Base-by-base conservation (phyloP, 495 filamentous ascomycete species). In the Astrothelium subdiscretum region DNA sequence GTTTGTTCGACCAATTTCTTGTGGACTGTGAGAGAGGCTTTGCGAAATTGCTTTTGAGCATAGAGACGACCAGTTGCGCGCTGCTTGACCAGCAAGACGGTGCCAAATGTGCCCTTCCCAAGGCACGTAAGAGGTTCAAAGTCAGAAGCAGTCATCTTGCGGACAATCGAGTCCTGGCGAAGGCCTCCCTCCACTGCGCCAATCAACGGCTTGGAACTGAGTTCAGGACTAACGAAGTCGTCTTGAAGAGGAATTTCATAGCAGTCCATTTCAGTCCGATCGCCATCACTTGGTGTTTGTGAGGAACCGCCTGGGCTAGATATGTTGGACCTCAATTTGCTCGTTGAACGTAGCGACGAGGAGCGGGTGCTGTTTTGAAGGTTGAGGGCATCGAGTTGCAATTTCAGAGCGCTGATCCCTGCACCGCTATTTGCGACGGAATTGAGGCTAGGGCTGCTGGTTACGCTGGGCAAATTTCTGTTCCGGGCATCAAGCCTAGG, bases 41-140 rank as follows among this genome's bases (percentile, higher is more conserved):
- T 98, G 70, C 91, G 89, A 76, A 98, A 92, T 77, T 97, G 95
- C 77, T 98, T 98, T 78, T 98, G 94, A 1, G 94, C 95, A 70
- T 88, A 98, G 2, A 98, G 83, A 48, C 90, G 88, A 20, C 92
- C 92, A 0, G 92, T 97, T 22, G 84, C 71, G 40, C 80, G 82
- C 71, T 98, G 91, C 70, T 90, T 92, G 64, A 98, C 94, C 12
- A 98, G 81, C 51, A 96, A 71, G 15, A 98, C 94, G 1, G 91
- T 96, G 22, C 94, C 94, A 71, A 90, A 98, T 3, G 92, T 89
- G 63, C 94, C 94, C 70, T 97, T 98, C 31, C 94, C 94, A 38
- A 98, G 84, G 71, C 92, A 97, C n/a, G 89, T 86, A n/a, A 98
- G 73, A 35, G 88, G 84, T 65, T 92, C 85, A 70, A 98, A 98